Evolutionary conservation across 2,329 filamentous ascomycete genomes (phyloP).

Genomic region (Cladosporium austrohemisphaericum): DNA sequence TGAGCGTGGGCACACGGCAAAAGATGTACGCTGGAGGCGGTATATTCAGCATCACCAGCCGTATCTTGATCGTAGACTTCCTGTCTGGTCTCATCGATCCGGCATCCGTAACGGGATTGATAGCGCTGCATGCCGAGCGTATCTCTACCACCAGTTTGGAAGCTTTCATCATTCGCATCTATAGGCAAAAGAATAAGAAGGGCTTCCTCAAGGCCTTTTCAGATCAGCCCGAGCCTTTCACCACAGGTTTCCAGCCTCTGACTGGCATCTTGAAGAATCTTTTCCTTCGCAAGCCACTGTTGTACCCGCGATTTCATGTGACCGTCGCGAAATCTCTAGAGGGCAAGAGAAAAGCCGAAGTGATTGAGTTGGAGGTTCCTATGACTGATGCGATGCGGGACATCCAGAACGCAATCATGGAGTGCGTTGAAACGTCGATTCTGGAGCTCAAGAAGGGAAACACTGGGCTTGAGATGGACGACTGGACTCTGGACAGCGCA

Average conservation of each 20-base stretch:
- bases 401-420: constrained; percentile 90
- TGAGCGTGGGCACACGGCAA: constrained; percentile 79
- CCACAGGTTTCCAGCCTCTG: constrained; percentile 80
- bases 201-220: constrained; percentile 97
- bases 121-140: constrained; percentile 84
- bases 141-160: constrained; percentile 83
- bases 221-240: constrained; percentile 87
- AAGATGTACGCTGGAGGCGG: constrained; percentile 88
- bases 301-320: constrained; percentile 93
- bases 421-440: constrained; percentile 94
- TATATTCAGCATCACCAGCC: constrained; percentile 92
- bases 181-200: constrained; percentile 86
- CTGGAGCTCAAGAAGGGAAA: constrained; percentile 90
- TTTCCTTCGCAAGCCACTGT: constrained; percentile 79
- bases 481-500: constrained; percentile 93
- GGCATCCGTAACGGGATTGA: constrained; percentile 77
- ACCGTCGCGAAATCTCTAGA: constrained; percentile 85
- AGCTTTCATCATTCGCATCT: constrained; percentile 91
- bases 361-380: constrained; percentile 91
- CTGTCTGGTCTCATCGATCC: constrained; percentile 78
- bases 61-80: constrained; percentile 90
- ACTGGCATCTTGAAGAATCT: constrained; percentile 88
- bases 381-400: constrained; percentile 94
- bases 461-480: constrained; percentile 85
- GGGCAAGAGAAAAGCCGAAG: constrained; percentile 87